Evolutionary conservation across 805 yeast species (phyloP).

Genomic region (Candida alai): DNA sequence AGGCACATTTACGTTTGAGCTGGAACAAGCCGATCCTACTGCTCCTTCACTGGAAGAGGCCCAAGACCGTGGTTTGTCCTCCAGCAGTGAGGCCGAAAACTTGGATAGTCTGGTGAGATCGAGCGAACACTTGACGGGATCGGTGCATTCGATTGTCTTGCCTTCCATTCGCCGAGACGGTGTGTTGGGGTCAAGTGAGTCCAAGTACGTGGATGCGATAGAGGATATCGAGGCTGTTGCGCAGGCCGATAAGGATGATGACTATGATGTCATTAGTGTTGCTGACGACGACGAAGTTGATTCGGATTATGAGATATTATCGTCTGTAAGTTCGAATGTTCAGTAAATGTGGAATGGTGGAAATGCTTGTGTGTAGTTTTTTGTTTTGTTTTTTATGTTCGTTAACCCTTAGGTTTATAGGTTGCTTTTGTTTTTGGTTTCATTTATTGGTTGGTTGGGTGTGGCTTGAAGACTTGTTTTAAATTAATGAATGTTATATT

Average conservation of each 20-base stretch:
- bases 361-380: too few species aligned
- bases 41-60: background rate
- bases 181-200: conserved; percentile 7
- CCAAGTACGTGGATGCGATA: conserved; percentile 22
- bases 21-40: background rate
- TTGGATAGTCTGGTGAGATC: conserved; percentile 2
- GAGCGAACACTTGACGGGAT: background rate
- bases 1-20: conserved; percentile 18
- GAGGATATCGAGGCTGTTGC: conserved; percentile 11
- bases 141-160: conserved; percentile 24
- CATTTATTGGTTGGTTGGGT: too few species aligned
- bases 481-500: too few species aligned
- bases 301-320: conserved; percentile 38
- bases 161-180: conserved; percentile 30
- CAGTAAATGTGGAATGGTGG: too few species aligned
- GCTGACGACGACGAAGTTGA: conserved; percentile 25
- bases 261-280: conserved; percentile 34
- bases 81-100: conserved; percentile 9
- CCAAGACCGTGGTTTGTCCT: conserved; percentile 3
- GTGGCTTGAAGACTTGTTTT: too few species aligned
- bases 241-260: conserved; percentile 21
- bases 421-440: too few species aligned
- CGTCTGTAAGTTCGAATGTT: conserved; percentile 15
- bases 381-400: too few species aligned
- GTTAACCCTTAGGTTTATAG: too few species aligned